Percentiles rank a stretch among this genome's conserved stretches.
These are phyloP conservation scores for Bothriochloa decipiens DNA, from an alignment of 176 grass and related monocot genomes.

Conservation along the genomic window DNA sequence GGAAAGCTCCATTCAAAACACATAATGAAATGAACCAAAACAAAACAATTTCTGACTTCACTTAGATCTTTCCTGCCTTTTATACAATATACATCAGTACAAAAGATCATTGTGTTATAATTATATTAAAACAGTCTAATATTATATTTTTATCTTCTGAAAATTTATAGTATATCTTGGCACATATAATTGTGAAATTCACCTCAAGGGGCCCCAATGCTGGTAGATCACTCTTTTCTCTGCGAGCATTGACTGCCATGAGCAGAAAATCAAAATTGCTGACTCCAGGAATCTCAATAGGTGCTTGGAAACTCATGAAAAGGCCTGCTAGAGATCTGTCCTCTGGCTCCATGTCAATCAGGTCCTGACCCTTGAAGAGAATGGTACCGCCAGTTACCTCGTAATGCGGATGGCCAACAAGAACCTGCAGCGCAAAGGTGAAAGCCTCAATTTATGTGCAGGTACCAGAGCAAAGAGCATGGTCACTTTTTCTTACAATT, in stretches of 20 bases:
- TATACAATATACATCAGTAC: background rate
- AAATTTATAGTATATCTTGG: background rate
- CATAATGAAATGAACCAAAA: background rate
- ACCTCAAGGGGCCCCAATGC: constrained; percentile 81
- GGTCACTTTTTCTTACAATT: background rate
- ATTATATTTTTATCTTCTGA: constrained; percentile 10
- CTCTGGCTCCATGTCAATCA: constrained; percentile 90
- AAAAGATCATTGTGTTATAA: background rate
- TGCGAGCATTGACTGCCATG: constrained; percentile 86
- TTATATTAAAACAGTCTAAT: constrained; percentile 8
- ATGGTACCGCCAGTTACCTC: constrained; percentile 84
- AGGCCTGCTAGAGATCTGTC: constrained; percentile 92
- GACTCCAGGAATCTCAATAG: constrained; percentile 91
- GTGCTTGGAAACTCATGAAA: constrained; percentile 93
- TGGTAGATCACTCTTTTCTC: constrained; percentile 70
- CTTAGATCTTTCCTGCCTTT: background rate
- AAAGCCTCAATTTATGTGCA: background rate
- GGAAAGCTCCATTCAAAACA: background rate
- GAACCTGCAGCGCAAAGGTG: constrained; percentile 59
- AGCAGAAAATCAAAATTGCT: constrained; percentile 96
- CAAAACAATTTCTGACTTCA: background rate
- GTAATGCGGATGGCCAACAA: constrained; percentile 94
- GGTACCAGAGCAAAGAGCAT: background rate
- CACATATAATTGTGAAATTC: constrained; percentile 14
- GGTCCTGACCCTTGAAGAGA: constrained; percentile 84